Evolutionary conservation across 306 rosid genomes (phyloP), one percentile per base, ranked within the genome.

Genomic region (Cyamopsis tetragonoloba): DNA sequence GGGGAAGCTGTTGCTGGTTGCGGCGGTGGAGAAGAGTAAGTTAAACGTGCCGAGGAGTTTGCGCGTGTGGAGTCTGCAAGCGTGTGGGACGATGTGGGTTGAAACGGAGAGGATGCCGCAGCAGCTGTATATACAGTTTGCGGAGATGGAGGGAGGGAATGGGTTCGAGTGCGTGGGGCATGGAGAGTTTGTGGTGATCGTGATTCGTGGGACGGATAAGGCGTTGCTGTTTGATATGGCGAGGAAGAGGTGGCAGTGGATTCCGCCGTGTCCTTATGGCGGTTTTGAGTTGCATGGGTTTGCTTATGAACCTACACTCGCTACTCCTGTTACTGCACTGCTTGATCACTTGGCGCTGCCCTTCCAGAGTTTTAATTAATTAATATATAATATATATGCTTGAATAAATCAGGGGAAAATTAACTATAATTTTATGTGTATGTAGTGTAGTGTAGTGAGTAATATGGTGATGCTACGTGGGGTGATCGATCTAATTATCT

Each of bases 91-190:
- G 0, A 84, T 85, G 46, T 95, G 99, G 99, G 82, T 87, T 43
- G 99, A 95, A 50, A 77, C 84, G n/a, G 97, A 95, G 53, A 83
- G 99, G 48, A 93, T 93, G 99, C 99, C 99, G 0, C 97, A 86
- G 31, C 95, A 86, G 27, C 86, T 93, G 0, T 93, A 85, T 49
- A 8, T 66, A 18, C 88, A 93, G 69, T 93, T 93, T 28, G 80
- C 73, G 0, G 90, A 85, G 2, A 1, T 86, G 42, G 99, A 95
- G 63, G 55, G 18, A 7, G 96, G 89, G 24, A 79, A 78, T 12
- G 99, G 97, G 4, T 95, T 90, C 31, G 91, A 71, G 0, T 86
- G 95, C 14, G 91, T 88, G 12, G 96, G 88, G 17, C 80, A 90
- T 70, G 97, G 99, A 0, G 97, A 95, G 65, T 95, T 95, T 15